These are phyloP conservation scores for Aureobasidium leucospermi DNA, from an alignment of 2,329 filamentous ascomycete genomes.

Conservation along the genomic window DNA sequence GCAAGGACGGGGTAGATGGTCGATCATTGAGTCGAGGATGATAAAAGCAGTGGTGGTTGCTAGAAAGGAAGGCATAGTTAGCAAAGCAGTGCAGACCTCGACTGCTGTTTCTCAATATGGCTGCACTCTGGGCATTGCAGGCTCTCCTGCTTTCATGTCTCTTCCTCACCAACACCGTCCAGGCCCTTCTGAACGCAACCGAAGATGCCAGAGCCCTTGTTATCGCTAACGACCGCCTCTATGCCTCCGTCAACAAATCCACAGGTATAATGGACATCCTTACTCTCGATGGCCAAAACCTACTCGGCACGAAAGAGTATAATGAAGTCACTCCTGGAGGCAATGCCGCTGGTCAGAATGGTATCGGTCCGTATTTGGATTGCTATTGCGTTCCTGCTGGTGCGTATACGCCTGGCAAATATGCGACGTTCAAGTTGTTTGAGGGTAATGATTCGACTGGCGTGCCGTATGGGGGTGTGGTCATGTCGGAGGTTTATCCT, in stretches of 20 bases:
- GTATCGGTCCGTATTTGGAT: conserved; percentile 53
- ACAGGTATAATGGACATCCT: conserved; percentile 37
- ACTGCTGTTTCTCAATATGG: background rate
- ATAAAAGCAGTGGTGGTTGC: too few relatives aligned
- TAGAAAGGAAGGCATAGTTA: too few relatives aligned
- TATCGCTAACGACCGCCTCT: conserved; percentile 40
- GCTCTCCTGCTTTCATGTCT: background rate
- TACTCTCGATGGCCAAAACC: conserved; percentile 43
- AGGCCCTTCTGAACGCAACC: conserved; percentile 21
- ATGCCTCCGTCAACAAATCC: conserved; percentile 37
- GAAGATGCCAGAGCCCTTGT: conserved; percentile 28
- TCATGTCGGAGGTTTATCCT: conserved; percentile 53
- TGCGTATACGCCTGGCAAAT: conserved; percentile 51
- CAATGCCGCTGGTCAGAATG: conserved; percentile 33
- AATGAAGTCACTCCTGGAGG: conserved; percentile 17
- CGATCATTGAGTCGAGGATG: background rate
- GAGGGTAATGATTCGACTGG: conserved; percentile 44
- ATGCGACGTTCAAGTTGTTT: conserved; percentile 45
- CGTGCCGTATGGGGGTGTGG: conserved; percentile 50
- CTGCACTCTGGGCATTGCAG: background rate
- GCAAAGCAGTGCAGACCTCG: background rate
- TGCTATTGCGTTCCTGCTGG: conserved; percentile 56
- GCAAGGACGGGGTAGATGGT: background rate
- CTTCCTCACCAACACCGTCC: background rate
- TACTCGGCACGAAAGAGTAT: conserved; percentile 40